Percentiles rank a stretch among this genome's conserved stretches.
Evolutionary conservation across 2,329 filamentous ascomycete genomes (phyloP).

Genomic region (Simplicillium aogashimaense): DNA sequence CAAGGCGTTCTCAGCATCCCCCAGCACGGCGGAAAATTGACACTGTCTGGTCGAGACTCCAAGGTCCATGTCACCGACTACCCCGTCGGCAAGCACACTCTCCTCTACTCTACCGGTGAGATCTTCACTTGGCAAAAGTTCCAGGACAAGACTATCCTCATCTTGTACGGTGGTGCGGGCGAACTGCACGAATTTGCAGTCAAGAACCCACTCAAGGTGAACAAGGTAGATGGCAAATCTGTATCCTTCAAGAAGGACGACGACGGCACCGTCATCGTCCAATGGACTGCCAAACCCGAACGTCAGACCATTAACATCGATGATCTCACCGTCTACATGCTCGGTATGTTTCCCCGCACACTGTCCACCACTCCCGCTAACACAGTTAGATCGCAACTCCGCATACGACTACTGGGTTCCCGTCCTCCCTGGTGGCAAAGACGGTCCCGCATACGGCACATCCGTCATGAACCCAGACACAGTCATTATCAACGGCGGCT

Average conservation of each 20-base stretch:
- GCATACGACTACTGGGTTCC: slow-evolving; percentile 63
- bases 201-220: slow-evolving; percentile 11
- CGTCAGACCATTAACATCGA: slow-evolving; percentile 21
- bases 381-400: slow-evolving; percentile 45
- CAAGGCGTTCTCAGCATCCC: slow-evolving; percentile 47
- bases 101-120: slow-evolving; percentile 62
- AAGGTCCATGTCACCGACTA: slow-evolving; percentile 62
- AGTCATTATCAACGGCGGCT: slow-evolving; percentile 54
- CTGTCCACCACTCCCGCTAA: slow-evolving; percentile 1
- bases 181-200: slow-evolving; percentile 56
- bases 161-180: slow-evolving; percentile 53
- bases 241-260: slow-evolving; percentile 12
- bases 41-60: slow-evolving; percentile 53
- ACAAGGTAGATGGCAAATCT: slow-evolving; percentile 16
- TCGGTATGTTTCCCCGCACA: slow-evolving; percentile 17
- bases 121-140: slow-evolving; percentile 62
- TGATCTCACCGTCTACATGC: slow-evolving; percentile 30
- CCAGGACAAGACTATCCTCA: slow-evolving; percentile 44
- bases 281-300: slow-evolving; percentile 19
- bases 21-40: slow-evolving; percentile 44
- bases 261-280: slow-evolving; percentile 14
- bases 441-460: slow-evolving; percentile 18
- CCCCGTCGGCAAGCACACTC: slow-evolving; percentile 42
- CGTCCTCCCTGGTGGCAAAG: slow-evolving; percentile 30
- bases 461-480: slow-evolving; percentile 24